A percentile compares a stretch with the other conserved stretches of the same genome.
Conservation (phyloP, 1,139 yeast species). For the Eremothecium cymbalariae region DNA sequence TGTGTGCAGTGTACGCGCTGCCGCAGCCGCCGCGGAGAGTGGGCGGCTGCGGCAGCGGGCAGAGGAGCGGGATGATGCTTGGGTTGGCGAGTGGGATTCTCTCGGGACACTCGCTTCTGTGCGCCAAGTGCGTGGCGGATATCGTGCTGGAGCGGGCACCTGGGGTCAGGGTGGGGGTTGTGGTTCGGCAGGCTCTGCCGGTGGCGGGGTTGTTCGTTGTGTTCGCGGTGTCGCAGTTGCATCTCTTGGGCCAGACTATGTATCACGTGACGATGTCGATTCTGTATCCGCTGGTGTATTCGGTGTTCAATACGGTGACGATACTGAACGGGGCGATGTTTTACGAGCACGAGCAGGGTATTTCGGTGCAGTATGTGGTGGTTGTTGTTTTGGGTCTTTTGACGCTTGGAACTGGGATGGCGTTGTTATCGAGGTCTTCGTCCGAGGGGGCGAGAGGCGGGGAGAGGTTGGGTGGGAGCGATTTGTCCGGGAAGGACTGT, state of each 20-base stretch:
- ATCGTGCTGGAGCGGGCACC: slow-evolving; percentile 43
- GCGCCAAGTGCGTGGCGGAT: slow-evolving; percentile 80
- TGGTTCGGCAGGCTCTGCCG: slow-evolving; percentile 20
- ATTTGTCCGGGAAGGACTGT: too few species aligned
- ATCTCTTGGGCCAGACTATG: slow-evolving; percentile 67
- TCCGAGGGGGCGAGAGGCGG: too few species aligned
- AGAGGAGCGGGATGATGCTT: slow-evolving; percentile 8
- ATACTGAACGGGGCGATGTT: slow-evolving; percentile 67
- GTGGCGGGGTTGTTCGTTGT: slow-evolving; percentile 48
- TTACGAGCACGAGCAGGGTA: slow-evolving; percentile 44
- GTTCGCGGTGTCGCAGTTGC: slow-evolving; percentile 67
- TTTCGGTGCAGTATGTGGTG: slow-evolving; percentile 42
- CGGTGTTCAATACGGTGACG: slow-evolving; percentile 69
- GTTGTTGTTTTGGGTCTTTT: slow-evolving; percentile 47
- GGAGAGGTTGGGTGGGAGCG: too few species aligned
- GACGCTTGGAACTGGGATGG: slow-evolving; percentile 36
- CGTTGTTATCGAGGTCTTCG: too few species aligned
- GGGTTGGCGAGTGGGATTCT: slow-evolving; percentile 53
- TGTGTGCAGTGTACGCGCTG: slow-evolving; percentile 22
- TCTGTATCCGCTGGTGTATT: slow-evolving; percentile 76
- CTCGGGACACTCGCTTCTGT: slow-evolving; percentile 76
- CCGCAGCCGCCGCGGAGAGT: not conserved
- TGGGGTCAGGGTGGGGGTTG: slow-evolving; percentile 11
- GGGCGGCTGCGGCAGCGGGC: slow-evolving; percentile 1
- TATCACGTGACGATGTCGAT: slow-evolving; percentile 67